These are phyloP conservation scores for Lactarius sp. DNA, from an alignment of 768 basidiomycete species.

Conservation along the genomic window DNA sequence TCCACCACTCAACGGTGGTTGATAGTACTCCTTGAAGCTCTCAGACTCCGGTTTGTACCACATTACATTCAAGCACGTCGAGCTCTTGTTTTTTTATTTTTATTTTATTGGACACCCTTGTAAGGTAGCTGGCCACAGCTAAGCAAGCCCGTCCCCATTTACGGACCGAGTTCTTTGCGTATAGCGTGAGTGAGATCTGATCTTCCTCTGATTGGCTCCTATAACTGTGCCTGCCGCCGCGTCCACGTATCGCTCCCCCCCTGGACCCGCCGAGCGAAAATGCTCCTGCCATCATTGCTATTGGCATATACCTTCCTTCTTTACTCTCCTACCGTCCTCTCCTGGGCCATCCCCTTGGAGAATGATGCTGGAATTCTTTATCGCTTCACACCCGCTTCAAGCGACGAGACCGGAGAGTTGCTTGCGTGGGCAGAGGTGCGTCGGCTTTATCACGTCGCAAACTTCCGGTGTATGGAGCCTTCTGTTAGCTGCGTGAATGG, in stretches of 20 bases:
- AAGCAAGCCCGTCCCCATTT: too few species aligned
- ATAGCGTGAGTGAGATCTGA: background rate
- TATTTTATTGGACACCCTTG: background rate
- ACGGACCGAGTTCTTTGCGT: too few species aligned
- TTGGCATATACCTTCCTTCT: background rate
- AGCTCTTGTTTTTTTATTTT: too few species aligned
- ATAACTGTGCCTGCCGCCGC: background rate
- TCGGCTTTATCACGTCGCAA: background rate
- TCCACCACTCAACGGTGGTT: too few species aligned
- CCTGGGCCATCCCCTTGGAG: background rate
- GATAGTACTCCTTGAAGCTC: too few species aligned
- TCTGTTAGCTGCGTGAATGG: conserved; percentile 38
- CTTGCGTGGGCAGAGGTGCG: conserved; percentile 23
- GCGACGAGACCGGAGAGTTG: conserved; percentile 6
- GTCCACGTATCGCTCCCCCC: background rate
- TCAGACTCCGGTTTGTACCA: too few species aligned
- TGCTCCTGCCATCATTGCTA: background rate
- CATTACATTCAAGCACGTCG: too few species aligned
- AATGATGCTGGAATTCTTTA: conserved; percentile 9
- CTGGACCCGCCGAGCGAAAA: background rate
- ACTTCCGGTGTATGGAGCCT: background rate
- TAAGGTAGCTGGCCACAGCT: background rate
- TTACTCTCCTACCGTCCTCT: background rate
- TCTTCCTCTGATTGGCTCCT: background rate
- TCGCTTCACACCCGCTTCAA: conserved; percentile 13